phyloP scores from a whole-genome alignment of 257 asterid genomes.

The Cynanchum wilfordii region DNA sequence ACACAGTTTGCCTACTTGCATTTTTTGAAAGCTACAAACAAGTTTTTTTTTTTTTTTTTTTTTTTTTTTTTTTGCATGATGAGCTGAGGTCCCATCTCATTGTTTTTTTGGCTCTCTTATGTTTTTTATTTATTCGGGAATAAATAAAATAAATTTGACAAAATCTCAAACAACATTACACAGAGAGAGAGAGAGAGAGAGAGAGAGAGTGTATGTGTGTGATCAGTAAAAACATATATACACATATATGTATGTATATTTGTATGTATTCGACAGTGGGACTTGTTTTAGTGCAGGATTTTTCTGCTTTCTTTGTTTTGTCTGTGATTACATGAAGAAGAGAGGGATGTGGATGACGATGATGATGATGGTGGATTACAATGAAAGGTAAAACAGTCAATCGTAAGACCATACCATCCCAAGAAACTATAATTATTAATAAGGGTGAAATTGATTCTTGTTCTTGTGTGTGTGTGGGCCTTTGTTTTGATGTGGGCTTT shows the following conservation, averaged over 20 bases:
- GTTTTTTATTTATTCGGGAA: constrained; percentile 6
- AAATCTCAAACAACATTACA: too few relatives aligned
- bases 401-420: constrained; percentile 1
- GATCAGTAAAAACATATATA: background rate
- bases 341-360: background rate
- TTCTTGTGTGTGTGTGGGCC: constrained; percentile 8
- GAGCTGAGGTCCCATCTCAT: constrained; percentile 43
- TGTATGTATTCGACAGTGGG: background rate
- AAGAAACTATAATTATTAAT: background rate
- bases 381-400: background rate
- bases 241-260: background rate
- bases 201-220: too few relatives aligned
- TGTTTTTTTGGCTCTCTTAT: constrained; percentile 15
- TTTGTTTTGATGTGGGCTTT: constrained; percentile 6
- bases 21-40: constrained; percentile 41
- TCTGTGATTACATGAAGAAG: background rate
- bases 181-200: background rate
- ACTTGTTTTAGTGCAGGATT: background rate
- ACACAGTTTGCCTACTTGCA: constrained; percentile 45
- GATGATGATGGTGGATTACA: background rate
- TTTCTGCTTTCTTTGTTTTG: background rate
- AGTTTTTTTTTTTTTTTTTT: constrained; percentile 21
- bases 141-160: background rate
- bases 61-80: background rate
- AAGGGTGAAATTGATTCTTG: constrained; percentile 2